phyloP scores from a whole-genome alignment of 768 basidiomycete species.

The Panus rudis region DNA sequence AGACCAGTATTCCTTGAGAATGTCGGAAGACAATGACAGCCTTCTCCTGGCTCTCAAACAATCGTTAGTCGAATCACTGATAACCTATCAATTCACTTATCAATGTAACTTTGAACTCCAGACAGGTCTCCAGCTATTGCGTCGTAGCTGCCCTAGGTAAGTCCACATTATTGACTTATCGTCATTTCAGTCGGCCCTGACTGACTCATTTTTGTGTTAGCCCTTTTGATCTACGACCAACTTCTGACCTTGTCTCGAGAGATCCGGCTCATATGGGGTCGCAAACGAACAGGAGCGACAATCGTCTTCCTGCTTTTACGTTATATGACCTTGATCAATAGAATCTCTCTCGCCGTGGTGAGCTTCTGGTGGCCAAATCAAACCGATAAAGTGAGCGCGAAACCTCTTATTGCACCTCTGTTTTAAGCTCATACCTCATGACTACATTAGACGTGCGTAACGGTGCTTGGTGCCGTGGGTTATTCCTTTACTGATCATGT shows the following conservation, averaged over 20 bases:
- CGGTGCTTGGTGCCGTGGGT: no score
- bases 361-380: background rate
- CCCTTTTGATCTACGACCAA: constrained; percentile 4
- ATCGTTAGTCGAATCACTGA: no score
- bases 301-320: background rate
- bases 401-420: background rate
- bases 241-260: constrained; percentile 3
- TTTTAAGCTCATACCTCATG: background rate
- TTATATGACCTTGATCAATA: constrained; percentile 1
- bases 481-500: background rate
- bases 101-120: no score
- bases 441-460: background rate
- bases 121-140: no score
- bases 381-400: background rate
- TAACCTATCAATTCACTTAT: no score
- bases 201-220: background rate
- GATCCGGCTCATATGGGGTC: constrained; percentile 3
- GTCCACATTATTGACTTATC: background rate
- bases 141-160: background rate
- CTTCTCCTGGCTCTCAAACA: no score
- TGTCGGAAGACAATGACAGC: no score
- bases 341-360: background rate
- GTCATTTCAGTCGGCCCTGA: background rate
- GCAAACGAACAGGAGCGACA: constrained; percentile 3
- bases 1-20: no score